Evolutionary conservation across 768 basidiomycete species (phyloP).

Genomic region (Tulasnella sp.): DNA sequence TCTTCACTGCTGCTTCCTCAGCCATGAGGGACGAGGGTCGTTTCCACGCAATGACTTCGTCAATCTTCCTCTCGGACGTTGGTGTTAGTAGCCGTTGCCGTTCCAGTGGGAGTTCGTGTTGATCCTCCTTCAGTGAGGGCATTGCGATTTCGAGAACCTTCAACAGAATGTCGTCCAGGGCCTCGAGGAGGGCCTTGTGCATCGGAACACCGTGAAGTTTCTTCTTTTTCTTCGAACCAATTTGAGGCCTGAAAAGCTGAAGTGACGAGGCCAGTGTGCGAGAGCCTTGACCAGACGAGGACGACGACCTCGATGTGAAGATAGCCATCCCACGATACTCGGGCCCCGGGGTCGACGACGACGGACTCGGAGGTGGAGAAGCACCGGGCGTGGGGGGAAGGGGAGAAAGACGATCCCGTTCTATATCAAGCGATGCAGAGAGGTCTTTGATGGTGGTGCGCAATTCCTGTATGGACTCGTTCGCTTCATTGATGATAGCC

Average conservation of each 20-base stretch:
- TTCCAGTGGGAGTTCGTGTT: constrained; percentile 84
- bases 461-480: constrained; percentile 85
- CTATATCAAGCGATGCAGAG: constrained; percentile 43
- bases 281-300: background rate
- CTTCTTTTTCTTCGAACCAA: constrained; percentile 28
- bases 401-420: background rate
- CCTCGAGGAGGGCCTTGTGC: constrained; percentile 65
- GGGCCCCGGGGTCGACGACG: constrained; percentile 48
- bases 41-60: constrained; percentile 76
- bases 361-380: constrained; percentile 32
- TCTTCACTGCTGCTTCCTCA: constrained; percentile 74
- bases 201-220: constrained; percentile 40
- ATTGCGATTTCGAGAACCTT: constrained; percentile 73
- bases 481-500: constrained; percentile 87
- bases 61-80: constrained; percentile 78
- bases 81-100: constrained; percentile 86
- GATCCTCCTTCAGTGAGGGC: constrained; percentile 86
- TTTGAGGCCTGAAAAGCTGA: constrained; percentile 56
- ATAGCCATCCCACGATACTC: constrained; percentile 88
- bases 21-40: constrained; percentile 52
- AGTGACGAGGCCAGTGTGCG: constrained; percentile 56
- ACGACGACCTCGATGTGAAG: constrained; percentile 39
- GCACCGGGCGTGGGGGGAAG: background rate
- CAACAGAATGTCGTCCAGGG: constrained; percentile 78
- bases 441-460: constrained; percentile 80